A percentile compares a stretch with the other conserved stretches of the same genome.
Evolutionary conservation across 257 asterid species (phyloP).

Genomic region (Penstemon davidsonii): DNA sequence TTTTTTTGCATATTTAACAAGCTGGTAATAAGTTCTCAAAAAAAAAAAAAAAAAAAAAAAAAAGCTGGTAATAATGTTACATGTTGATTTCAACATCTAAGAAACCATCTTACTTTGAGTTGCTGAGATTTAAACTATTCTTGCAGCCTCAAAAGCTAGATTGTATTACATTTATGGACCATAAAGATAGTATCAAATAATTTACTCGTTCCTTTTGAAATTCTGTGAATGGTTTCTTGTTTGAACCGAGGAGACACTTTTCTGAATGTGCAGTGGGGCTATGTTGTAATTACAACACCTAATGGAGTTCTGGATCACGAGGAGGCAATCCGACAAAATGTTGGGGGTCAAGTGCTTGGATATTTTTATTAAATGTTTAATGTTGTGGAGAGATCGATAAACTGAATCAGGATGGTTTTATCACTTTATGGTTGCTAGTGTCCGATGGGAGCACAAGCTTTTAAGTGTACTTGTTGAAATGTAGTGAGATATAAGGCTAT

Average conservation of each 20-base stretch:
- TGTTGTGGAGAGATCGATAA: neutral
- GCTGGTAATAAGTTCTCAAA: neutral
- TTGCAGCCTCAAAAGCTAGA: too few species aligned
- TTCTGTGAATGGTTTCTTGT: constrained; percentile 3
- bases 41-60: neutral
- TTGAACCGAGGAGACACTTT: neutral
- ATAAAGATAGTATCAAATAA: constrained; percentile 2
- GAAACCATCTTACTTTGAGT: constrained; percentile 10
- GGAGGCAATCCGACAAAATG: constrained; percentile 82
- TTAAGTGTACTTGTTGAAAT: neutral
- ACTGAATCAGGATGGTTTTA: neutral
- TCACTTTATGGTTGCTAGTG: neutral
- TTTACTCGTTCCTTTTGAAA: neutral
- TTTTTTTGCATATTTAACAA: neutral
- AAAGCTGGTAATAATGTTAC: neutral
- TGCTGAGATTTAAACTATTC: neutral
- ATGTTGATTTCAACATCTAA: constrained; percentile 3
- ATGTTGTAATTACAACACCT: constrained; percentile 88
- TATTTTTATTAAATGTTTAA: constrained; percentile 59
- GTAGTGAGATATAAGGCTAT: neutral
- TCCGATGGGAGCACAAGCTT: neutral
- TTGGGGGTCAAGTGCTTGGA: constrained; percentile 96
- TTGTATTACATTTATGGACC: too few species aligned
- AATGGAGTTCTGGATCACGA: constrained; percentile 95
- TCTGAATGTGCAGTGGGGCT: constrained; percentile 78